phyloP scores from a whole-genome alignment of 805 yeast species.

The Ogataea polymorpha region DNA sequence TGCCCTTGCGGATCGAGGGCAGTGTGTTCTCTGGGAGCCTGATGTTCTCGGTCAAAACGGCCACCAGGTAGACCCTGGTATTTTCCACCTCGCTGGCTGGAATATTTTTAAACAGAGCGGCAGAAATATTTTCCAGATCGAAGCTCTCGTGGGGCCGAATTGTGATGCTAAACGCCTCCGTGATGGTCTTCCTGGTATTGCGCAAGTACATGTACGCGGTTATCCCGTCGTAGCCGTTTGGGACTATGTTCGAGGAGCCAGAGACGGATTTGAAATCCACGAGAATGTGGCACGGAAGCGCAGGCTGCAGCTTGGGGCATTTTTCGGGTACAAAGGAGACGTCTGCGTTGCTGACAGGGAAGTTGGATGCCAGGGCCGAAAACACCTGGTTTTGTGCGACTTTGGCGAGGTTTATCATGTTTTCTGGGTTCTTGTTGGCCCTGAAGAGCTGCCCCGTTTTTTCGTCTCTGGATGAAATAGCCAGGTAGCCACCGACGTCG shows the following conservation, averaged over 20 bases:
- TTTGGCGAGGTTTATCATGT: conserved; percentile 44
- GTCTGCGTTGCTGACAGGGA: conserved; percentile 47
- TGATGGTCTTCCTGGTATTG: conserved; percentile 57
- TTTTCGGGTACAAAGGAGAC: conserved; percentile 41
- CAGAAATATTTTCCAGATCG: conserved; percentile 65
- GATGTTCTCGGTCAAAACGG: conserved; percentile 68
- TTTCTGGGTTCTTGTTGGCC: conserved; percentile 15
- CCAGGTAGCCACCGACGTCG: conserved; percentile 54
- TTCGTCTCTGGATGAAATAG: conserved; percentile 63
- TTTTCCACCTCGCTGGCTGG: conserved; percentile 60
- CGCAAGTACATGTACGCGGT: conserved; percentile 71
- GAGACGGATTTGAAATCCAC: conserved; percentile 73
- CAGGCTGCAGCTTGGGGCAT: conserved; percentile 45
- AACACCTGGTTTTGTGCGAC: conserved; percentile 67
- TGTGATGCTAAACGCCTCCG: conserved; percentile 76
- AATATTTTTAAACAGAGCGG: conserved; percentile 75
- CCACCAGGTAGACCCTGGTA: conserved; percentile 71
- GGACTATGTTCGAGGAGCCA: conserved; percentile 55
- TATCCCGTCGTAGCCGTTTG: conserved; percentile 67
- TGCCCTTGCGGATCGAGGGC: conserved; percentile 61
- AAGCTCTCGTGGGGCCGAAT: conserved; percentile 56
- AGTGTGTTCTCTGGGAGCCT: conserved; percentile 35
- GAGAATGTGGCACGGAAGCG: conserved; percentile 62
- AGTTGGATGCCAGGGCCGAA: conserved; percentile 69
- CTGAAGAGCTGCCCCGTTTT: conserved; percentile 53